A percentile compares a stretch with the other conserved stretches of the same genome.
These are phyloP conservation scores for Pichia sp. DNA, from an alignment of 1,139 yeast genomes.

Conservation along the genomic window DNA sequence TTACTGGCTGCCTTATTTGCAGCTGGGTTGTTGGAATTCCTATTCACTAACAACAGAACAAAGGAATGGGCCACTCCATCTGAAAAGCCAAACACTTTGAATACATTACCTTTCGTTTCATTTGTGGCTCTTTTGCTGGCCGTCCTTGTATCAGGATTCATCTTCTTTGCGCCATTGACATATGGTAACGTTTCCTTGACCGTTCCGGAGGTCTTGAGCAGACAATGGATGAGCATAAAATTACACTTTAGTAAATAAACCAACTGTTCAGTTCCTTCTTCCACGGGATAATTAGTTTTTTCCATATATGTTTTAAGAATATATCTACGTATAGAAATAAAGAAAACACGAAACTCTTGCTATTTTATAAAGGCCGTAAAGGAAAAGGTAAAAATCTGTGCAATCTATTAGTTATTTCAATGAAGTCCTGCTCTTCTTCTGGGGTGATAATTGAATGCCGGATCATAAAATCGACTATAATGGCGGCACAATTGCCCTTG, in stretches of 20 bases:
- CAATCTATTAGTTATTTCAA: conserved; percentile 51
- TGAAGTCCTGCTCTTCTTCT: conserved; percentile 53
- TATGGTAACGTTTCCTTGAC: conserved; percentile 72
- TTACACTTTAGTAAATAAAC: conserved; percentile 69
- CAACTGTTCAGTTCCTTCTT: neutral
- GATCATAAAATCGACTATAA: conserved; percentile 75
- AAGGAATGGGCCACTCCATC: conserved; percentile 24
- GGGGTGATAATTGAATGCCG: conserved; percentile 58
- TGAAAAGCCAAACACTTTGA: conserved; percentile 25
- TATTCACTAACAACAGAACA: conserved; percentile 57
- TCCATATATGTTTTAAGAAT: neutral
- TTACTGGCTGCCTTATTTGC: conserved; percentile 78
- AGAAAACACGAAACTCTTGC: neutral
- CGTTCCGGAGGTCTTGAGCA: conserved; percentile 58
- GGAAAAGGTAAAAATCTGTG: conserved; percentile 78
- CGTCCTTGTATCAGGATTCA: conserved; percentile 58
- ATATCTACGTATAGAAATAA: neutral
- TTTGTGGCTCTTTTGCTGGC: conserved; percentile 41
- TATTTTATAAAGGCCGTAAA: conserved; percentile 24
- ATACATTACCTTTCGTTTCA: conserved; percentile 28
- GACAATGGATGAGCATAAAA: conserved; percentile 81
- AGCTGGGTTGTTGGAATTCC: conserved; percentile 77
- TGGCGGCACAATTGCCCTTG: conserved; percentile 84
- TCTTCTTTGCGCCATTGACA: conserved; percentile 76
- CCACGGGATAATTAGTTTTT: neutral